phyloP scores from a whole-genome alignment of 1,284 basidiomycete species.

The Schizophyllum commune region DNA sequence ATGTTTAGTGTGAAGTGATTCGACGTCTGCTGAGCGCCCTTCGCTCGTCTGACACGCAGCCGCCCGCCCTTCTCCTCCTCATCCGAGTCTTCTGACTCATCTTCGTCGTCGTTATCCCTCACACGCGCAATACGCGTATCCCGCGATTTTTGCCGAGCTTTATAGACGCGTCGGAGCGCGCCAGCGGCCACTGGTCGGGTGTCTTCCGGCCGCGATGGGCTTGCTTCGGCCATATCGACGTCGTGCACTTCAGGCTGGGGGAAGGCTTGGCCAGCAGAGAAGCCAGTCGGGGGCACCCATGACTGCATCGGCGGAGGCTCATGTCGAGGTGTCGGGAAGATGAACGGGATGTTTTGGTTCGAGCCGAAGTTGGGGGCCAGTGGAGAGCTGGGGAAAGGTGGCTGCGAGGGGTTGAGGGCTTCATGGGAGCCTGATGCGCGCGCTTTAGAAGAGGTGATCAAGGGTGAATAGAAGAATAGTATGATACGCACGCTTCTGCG shows the following conservation, averaged over 20 bases:
- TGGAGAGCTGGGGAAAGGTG: slow-evolving; percentile 34
- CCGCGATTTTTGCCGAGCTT: slow-evolving; percentile 41
- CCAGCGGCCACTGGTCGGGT: slow-evolving; percentile 49
- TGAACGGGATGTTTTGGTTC: slow-evolving; percentile 60
- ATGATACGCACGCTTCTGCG: slow-evolving; percentile 54
- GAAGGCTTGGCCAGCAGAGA: slow-evolving; percentile 53
- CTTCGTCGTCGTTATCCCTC: slow-evolving; percentile 21
- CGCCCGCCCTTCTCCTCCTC: slow-evolving; percentile 32
- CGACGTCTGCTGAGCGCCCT: slow-evolving; percentile 30
- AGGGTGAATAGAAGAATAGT: background rate
- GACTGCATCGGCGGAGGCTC: slow-evolving; percentile 38
- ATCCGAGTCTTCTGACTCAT: slow-evolving; percentile 31
- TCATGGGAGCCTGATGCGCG: slow-evolving; percentile 41
- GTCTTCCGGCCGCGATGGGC: slow-evolving; percentile 45
- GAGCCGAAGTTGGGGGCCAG: slow-evolving; percentile 49
- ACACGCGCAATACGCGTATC: slow-evolving; percentile 24
- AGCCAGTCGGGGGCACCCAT: slow-evolving; percentile 57
- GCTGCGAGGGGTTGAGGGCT: slow-evolving; percentile 38
- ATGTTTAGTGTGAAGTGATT: slow-evolving; percentile 79
- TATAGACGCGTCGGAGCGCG: slow-evolving; percentile 63
- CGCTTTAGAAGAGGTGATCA: slow-evolving; percentile 7
- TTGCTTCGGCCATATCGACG: slow-evolving; percentile 65
- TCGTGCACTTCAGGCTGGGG: slow-evolving; percentile 52
- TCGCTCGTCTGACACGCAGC: slow-evolving; percentile 35
- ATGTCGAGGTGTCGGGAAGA: slow-evolving; percentile 52